phyloP scores from a whole-genome alignment of 2,329 filamentous ascomycete species.

The Hymenoscyphus salicellus region DNA sequence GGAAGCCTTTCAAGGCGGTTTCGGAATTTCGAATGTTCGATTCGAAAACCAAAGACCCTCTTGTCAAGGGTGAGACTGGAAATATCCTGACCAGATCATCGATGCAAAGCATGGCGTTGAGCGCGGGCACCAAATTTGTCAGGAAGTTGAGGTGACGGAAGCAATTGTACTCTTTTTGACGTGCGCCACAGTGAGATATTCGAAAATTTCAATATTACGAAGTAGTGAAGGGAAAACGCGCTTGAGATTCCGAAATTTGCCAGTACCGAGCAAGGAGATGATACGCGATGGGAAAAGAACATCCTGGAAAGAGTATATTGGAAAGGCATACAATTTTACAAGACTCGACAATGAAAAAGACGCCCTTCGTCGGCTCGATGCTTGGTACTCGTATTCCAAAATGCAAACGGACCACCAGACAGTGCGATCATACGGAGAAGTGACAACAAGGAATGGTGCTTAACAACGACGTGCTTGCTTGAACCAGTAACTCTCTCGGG shows the following conservation, averaged over 20 bases:
- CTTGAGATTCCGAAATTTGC: background rate
- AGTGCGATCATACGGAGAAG: background rate
- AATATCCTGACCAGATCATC: background rate
- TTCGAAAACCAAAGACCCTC: background rate
- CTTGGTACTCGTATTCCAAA: background rate
- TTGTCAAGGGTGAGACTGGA: background rate
- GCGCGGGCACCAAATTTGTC: background rate
- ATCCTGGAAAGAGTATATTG: background rate
- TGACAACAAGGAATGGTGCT: background rate
- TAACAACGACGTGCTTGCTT: background rate
- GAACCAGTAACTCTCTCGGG: background rate
- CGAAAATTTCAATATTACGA: background rate
- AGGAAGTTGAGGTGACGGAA: background rate
- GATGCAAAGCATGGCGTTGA: background rate
- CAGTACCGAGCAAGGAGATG: background rate
- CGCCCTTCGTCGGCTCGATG: background rate
- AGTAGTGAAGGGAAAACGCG: background rate
- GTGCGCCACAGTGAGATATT: too few relatives aligned
- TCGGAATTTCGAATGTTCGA: background rate
- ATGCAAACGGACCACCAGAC: background rate
- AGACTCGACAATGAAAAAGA: background rate
- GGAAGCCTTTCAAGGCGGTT: background rate
- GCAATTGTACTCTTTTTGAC: too few relatives aligned
- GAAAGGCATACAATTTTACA: background rate
- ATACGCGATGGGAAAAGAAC: background rate